These are phyloP conservation scores for Xylaria sp. DNA, from an alignment of 2,329 filamentous ascomycete species.

Conservation along the genomic window DNA sequence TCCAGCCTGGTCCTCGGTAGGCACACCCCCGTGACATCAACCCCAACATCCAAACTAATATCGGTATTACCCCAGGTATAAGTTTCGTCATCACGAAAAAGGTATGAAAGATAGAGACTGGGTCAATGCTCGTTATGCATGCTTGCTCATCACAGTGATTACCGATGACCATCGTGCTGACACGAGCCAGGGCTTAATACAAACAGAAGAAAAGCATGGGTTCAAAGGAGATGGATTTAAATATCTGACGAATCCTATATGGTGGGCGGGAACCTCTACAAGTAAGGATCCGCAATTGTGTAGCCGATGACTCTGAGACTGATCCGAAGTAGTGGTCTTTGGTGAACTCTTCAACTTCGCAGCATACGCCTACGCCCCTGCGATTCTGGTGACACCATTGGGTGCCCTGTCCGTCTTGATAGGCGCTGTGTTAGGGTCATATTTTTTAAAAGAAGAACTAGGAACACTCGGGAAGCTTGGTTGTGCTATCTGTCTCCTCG, in stretches of 20 bases:
- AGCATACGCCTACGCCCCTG: slow-evolving; percentile 96
- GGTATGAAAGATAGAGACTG: slow-evolving; percentile 62
- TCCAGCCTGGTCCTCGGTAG: slow-evolving; percentile 82
- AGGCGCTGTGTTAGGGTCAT: slow-evolving; percentile 92
- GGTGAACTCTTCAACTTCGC: slow-evolving; percentile 98
- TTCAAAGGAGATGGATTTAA: slow-evolving; percentile 97
- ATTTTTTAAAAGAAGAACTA: slow-evolving; percentile 90
- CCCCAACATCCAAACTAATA: slow-evolving; percentile 29
- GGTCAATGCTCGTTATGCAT: slow-evolving; percentile 10
- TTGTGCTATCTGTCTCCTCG: slow-evolving; percentile 95
- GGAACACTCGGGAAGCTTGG: slow-evolving; percentile 93
- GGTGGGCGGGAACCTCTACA: slow-evolving; percentile 95
- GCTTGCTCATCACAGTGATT: slow-evolving; percentile 10
- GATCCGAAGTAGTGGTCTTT: slow-evolving; percentile 74
- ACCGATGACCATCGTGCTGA: slow-evolving; percentile 32
- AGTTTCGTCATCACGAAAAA: slow-evolving; percentile 99
- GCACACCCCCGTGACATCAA: slow-evolving; percentile 43
- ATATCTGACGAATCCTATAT: slow-evolving; percentile 93
- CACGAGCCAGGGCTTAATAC: slow-evolving; percentile 78
- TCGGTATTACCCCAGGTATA: slow-evolving; percentile 68
- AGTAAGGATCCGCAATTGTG: slow-evolving; percentile 64
- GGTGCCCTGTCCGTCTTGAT: slow-evolving; percentile 95
- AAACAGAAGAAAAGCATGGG: slow-evolving; percentile 89
- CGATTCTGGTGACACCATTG: slow-evolving; percentile 96
- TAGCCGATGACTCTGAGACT: slow-evolving; percentile 14